Evolutionary conservation across 2,329 filamentous ascomycete species (phyloP), one percentile per base, ranked within the genome.

Genomic region (Cladosporium phlei): DNA sequence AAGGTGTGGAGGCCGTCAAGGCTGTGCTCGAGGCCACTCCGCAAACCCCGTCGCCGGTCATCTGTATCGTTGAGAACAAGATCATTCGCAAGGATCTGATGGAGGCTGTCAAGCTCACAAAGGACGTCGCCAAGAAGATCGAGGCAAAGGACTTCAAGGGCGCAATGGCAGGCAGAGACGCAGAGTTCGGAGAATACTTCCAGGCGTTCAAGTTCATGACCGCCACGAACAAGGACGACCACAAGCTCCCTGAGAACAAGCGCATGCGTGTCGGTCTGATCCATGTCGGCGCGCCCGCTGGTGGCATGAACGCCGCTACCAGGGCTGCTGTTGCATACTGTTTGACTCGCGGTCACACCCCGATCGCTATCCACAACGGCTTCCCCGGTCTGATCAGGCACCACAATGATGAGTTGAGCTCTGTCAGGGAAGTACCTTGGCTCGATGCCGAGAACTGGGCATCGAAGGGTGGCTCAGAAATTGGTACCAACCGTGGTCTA

Each of bases 251-350:
- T 0, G 72, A 81, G 47, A 76, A 84, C 43, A 85, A 91, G 86
- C 82, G 84, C 56, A 89, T 97, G 87, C 83, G 82, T 55, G 87
- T 98, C 60, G 93, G 88, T 38, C 95, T 98, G 62, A 88, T 98
- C 68, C 94, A 97, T 60, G 90, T 97, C 19, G 93, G 93, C 60
- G 93, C 93, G 10, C 93, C 93, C 6, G 93, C 93, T 22, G 93
- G 93, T 67, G 93, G 93, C 59, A 97, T 98, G 87, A 98, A 98
- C 69, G 90, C 91, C 21, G 93, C 93, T 32, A 93, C 94, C 16
- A 83, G 93, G 56, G 91, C 88, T 22, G 91, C 88, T 11, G 90
- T 96, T 14, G 88, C 89, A 24, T 96, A 96, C 73, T 97, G 90
- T 66, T 68, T 95, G 48, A 86, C 86, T 34, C 82, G 89, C 49